Evolutionary conservation across 441 rosid genomes (phyloP), one percentile per base, ranked within the genome.

Genomic region (Corymbia calophylla): DNA sequence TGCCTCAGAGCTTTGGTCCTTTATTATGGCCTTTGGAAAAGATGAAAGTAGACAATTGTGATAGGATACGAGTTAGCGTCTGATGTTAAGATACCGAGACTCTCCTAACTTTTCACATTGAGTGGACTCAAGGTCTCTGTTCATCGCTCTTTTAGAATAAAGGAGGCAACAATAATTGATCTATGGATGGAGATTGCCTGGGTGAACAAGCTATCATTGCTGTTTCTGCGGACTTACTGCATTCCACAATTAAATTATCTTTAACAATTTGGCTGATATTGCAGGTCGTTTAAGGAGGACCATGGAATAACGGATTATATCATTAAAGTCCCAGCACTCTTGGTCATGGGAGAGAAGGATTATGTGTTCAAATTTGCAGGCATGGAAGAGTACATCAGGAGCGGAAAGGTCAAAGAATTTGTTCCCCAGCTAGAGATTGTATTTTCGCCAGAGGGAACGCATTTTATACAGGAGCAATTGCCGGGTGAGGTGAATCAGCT

Each of bases 321-420:
- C 86, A 60, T 93, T 48, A 66, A 89, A 56, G 92, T 88, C 56
- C 93, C 95, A 35, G 86, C 89, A 70, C 90, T 93, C 19, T 88
- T 93, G n/a, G 87, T 94, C 51, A 86, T 91, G 86, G 93, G 93
- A 48, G 93, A 84, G 68, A 91, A 93, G 89, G 94, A 93, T 88
- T 93, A 92, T 62, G 81, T 89, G 82, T 91, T 92, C 39, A 91
- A 93, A 77, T 88, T 92, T 53, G 92, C 94, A 4, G 91, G 93
- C 60, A 89, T 93, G 62, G 89, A 91, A 51, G 90, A 90, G 14
- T 91, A 89, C 92, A 23, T 93, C 58, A 48, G 86, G 70, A 88
- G 89, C 13, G 93, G 92, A 15, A 54, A 60, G 55, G 92, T 90
- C 48, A 90, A 73, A 60, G 56, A 94, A 35, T 58, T 44, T 56